Evolutionary conservation across 2,329 filamentous ascomycete genomes (phyloP), one percentile per base, ranked within the genome.

Genomic region (Fonsecaea pugnacius): DNA sequence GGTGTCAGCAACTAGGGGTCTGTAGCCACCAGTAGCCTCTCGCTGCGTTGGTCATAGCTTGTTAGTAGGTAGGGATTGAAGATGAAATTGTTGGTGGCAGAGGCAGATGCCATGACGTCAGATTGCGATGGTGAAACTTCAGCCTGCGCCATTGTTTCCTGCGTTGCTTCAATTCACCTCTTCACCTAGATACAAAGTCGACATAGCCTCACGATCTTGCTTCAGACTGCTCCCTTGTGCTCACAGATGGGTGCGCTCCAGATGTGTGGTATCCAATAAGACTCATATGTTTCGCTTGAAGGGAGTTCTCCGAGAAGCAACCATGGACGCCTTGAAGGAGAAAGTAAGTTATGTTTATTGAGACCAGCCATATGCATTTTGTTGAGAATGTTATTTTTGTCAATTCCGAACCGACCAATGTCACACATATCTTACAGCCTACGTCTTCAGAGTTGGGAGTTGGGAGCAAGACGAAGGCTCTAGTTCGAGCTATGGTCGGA

Each of bases 281-380:
- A 27, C 10, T 48, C 21, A 12, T 27, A 7, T 27, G 18, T 48
- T 48, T 14, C 8, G 18, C 43, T 10, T 27, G 43, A 18, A 48
- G 43, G 21, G 18, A 24, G 43, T 9, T 4, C 43, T 27, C 24
- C 18, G 43, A 59, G 36, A 14, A 21, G n/a, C 12, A 46, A 36
- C 12, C 27, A 68, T 68, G 66, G 61, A 68, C 30, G 30, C 32
- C 51, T 48, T 62, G 21, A 64, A 64, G 40, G 58, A 62, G 21
- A 68, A 63, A 57, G 66, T 66, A 38, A 56, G 63, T 58, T 16
- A 18, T 48, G n/a, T 8, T 16, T 14, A 18, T 40, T 18, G 16
- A 50, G 57, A 12, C 50, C 27, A 27, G 33, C 10, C 10, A 52
- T 12, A 52, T 52, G 21, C 12, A 43, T 18, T 7, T 18, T 18